phyloP scores from a whole-genome alignment of 2,329 filamentous ascomycete genomes.

The Fusarium coicis region DNA sequence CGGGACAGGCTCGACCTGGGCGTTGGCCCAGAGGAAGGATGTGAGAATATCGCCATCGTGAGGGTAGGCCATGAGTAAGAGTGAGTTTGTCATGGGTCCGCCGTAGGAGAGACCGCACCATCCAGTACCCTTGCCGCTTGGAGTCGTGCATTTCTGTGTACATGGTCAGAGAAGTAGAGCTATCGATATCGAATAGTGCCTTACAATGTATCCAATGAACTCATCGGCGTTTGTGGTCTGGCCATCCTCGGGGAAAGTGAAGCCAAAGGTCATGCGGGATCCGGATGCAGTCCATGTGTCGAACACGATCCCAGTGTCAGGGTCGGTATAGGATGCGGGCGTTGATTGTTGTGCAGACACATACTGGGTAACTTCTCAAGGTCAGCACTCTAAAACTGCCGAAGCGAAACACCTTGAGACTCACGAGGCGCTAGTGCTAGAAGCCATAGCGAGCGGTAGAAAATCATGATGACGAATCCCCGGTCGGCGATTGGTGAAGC shows the following conservation, averaged over 20 bases:
- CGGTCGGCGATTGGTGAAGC: not conserved
- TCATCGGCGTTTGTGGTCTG: slow-evolving; percentile 12
- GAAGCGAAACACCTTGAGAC: not conserved
- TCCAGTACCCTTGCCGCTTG: not conserved
- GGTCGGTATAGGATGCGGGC: not conserved
- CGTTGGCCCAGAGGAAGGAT: slow-evolving; percentile 1
- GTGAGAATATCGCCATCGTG: slow-evolving; percentile 7
- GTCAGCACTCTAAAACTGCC: not conserved
- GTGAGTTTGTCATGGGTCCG: slow-evolving; percentile 12
- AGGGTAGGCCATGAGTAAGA: slow-evolving; percentile 9
- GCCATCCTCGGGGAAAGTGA: not conserved
- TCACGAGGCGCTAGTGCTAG: not conserved
- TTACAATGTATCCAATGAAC: slow-evolving; percentile 14
- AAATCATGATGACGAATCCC: slow-evolving; percentile 5
- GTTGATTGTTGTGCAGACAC: slow-evolving; percentile 11
- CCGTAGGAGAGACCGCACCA: slow-evolving; percentile 19
- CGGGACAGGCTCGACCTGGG: slow-evolving; percentile 5
- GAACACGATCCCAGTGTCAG: not conserved
- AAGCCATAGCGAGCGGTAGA: not conserved
- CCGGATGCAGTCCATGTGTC: slow-evolving; percentile 4
- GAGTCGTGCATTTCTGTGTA: slow-evolving; percentile 6
- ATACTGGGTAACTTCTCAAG: not conserved
- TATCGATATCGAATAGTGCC: not conserved
- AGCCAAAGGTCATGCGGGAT: slow-evolving; percentile 5
- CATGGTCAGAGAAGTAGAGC: not conserved